Percentiles rank a stretch among this genome's conserved stretches.
Evolutionary conservation across 1,284 basidiomycete genomes (phyloP).

Genomic region (Irpex sp.): DNA sequence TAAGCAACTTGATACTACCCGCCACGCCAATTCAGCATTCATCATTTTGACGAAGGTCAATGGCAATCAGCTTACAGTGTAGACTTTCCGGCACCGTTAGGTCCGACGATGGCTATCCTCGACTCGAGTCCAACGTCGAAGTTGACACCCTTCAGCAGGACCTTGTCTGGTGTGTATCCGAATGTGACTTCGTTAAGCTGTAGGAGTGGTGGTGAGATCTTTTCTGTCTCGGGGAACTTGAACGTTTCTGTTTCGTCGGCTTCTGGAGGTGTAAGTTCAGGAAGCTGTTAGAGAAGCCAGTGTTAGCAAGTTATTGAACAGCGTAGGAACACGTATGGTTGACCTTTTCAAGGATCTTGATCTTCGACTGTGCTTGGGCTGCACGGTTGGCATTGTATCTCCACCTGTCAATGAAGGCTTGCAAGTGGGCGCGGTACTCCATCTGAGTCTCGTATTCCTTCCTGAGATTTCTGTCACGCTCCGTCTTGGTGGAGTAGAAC

Average conservation of each 20-base stretch:
- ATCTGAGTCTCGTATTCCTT: conserved; percentile 97
- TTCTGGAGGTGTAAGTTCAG: conserved; percentile 91
- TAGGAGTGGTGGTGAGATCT: conserved; percentile 94
- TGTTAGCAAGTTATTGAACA: too few species aligned
- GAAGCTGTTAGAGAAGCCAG: conserved; percentile 51
- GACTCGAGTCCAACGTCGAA: conserved; percentile 91
- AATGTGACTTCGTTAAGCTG: conserved; percentile 93
- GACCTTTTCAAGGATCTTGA: conserved; percentile 93
- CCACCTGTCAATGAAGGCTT: conserved; percentile 98
- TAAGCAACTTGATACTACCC: conserved; percentile 87
- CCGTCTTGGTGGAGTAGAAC: conserved; percentile 98
- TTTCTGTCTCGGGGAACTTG: conserved; percentile 92
- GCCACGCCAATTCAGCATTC: neutral
- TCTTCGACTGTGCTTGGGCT: conserved; percentile 63
- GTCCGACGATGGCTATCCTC: conserved; percentile 88
- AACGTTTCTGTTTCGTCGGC: conserved; percentile 88
- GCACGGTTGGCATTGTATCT: conserved; percentile 91
- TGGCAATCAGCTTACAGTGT: conserved; percentile 50
- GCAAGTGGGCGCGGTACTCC: conserved; percentile 92
- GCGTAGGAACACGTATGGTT: too few species aligned
- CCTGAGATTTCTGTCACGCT: conserved; percentile 86
- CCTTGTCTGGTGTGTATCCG: conserved; percentile 82
- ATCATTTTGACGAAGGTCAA: neutral
- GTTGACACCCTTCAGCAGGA: conserved; percentile 80
- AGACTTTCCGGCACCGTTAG: conserved; percentile 79